Percentiles rank a stretch among this genome's conserved stretches.
phyloP scores from a whole-genome alignment of 805 yeast species.

The Pichia pseudocactophila region DNA sequence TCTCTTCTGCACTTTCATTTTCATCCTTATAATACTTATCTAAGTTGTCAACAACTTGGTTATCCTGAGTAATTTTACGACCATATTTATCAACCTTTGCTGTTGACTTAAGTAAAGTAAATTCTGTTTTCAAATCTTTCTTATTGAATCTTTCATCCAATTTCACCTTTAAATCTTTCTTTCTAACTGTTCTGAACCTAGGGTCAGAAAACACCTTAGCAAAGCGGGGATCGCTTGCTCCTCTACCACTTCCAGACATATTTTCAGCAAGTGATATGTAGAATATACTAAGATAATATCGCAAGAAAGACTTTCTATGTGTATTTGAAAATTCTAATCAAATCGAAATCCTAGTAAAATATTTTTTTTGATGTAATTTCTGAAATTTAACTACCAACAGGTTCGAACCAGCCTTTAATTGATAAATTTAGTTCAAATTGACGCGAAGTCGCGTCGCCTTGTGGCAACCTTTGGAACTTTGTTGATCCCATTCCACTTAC shows the following conservation, averaged over 20 bases:
- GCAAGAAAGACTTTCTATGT: no score
- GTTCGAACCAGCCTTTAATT: no score
- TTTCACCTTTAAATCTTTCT: constrained; percentile 61
- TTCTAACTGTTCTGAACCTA: constrained; percentile 67
- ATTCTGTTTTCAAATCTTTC: constrained; percentile 39
- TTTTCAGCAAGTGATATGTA: neutral
- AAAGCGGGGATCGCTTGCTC: constrained; percentile 63
- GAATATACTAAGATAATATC: no score
- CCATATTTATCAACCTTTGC: constrained; percentile 83
- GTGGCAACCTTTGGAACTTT: no score
- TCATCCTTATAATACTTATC: constrained; percentile 55
- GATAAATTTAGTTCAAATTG: no score
- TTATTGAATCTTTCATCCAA: constrained; percentile 79
- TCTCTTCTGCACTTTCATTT: constrained; percentile 23
- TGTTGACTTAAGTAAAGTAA: constrained; percentile 42
- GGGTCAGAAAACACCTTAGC: constrained; percentile 78
- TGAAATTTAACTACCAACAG: no score
- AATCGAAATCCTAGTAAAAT: no score
- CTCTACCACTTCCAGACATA: constrained; percentile 5
- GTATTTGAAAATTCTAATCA: no score
- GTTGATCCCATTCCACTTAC: no score
- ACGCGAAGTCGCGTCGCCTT: no score
- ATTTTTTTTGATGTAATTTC: no score
- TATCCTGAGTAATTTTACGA: constrained; percentile 45
- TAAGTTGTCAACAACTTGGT: constrained; percentile 35